Conservation (phyloP, 148 eudicot genomes). For the Arctostaphylos glauca region DNA sequence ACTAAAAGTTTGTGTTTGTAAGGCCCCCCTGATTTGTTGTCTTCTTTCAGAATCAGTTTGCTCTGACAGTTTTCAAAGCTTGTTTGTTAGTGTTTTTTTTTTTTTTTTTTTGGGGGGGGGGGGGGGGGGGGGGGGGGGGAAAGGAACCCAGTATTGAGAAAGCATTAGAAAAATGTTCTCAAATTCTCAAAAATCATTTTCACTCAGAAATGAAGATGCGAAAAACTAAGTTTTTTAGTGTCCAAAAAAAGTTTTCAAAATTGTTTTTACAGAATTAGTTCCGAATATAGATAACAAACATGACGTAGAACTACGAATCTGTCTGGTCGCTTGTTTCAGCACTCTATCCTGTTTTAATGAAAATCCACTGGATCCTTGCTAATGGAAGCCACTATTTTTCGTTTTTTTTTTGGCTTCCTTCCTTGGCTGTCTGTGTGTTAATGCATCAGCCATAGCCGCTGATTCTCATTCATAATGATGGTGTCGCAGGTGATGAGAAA, state of each 20-base stretch:
- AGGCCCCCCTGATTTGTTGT: not conserved
- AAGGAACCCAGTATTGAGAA: not conserved
- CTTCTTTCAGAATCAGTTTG: not conserved
- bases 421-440: not conserved
- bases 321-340: not conserved
- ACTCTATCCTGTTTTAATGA: not conserved
- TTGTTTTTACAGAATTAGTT: not conserved
- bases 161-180: not conserved
- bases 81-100: not conserved
- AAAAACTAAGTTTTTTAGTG: not conserved
- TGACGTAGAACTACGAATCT: not conserved
- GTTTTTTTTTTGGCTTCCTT: not conserved
- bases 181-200: not conserved
- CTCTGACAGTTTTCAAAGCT: not conserved
- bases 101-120: no score
- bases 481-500: slow-evolving; percentile 30
- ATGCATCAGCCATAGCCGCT: not conserved
- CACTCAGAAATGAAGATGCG: not conserved
- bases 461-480: slow-evolving; percentile 2
- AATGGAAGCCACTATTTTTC: not conserved
- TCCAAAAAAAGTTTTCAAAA: not conserved
- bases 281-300: not conserved
- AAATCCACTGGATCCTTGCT: not conserved
- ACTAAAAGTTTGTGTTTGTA: not conserved
- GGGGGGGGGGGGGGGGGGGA: no score